Conservation (phyloP, 306 rosid species). For the Vigna radiata region DNA sequence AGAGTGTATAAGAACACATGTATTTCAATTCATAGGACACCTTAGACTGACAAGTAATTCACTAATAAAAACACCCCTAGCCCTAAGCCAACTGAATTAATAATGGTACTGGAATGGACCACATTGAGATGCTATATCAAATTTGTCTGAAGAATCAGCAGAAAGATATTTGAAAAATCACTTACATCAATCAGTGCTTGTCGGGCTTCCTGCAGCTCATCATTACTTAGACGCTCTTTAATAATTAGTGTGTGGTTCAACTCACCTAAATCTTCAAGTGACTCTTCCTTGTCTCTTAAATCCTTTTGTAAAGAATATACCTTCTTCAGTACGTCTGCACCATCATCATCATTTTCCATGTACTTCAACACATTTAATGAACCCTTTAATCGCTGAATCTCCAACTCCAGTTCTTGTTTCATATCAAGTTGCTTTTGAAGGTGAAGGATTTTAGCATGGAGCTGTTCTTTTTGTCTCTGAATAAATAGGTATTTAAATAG, state of each 20-base stretch:
- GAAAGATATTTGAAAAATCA: constrained; percentile 36
- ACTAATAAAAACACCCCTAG: not conserved
- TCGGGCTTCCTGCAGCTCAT: constrained; percentile 90
- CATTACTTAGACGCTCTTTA: constrained; percentile 80
- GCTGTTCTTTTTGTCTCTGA: constrained; percentile 85
- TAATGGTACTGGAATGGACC: constrained; percentile 14
- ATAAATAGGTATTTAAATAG: constrained; percentile 42
- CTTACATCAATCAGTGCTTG: constrained; percentile 78
- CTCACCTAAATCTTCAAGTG: constrained; percentile 66
- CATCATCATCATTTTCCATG: constrained; percentile 91
- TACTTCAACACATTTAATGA: constrained; percentile 78
- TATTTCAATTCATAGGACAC: constrained; percentile 9
- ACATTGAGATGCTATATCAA: constrained; percentile 35
- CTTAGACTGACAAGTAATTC: not conserved
- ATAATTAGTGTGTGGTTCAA: constrained; percentile 71
- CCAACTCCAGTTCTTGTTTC: constrained; percentile 88
- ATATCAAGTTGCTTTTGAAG: constrained; percentile 78
- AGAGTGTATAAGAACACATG: not conserved
- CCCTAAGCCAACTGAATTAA: constrained; percentile 14
- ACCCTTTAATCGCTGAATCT: constrained; percentile 84
- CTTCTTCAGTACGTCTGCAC: constrained; percentile 78
- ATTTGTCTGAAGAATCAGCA: constrained; percentile 32
- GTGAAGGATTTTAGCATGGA: constrained; percentile 74
- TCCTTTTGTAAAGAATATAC: constrained; percentile 64
- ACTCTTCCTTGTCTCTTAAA: constrained; percentile 77